phyloP scores from a whole-genome alignment of 106 monocot genomes.

The Acorus calamus region DNA sequence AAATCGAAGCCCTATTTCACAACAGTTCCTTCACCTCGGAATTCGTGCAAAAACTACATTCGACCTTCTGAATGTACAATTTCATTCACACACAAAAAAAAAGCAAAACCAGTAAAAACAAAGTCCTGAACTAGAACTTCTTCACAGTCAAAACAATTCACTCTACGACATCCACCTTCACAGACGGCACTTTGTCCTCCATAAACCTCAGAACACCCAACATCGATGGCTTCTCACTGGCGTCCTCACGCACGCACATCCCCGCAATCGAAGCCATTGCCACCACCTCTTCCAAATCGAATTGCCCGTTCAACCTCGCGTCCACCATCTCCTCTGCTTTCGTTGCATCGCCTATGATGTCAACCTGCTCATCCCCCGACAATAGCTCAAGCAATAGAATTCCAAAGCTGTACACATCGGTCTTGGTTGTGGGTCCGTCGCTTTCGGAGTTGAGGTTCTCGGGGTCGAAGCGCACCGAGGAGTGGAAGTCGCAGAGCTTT shows the following conservation, averaged over 20 bases:
- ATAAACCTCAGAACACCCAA: conserved; percentile 42
- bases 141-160: no score
- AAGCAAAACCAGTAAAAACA: no score
- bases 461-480: no score
- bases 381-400: conserved; percentile 56
- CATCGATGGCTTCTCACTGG: conserved; percentile 74
- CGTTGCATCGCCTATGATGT: conserved; percentile 3
- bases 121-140: no score
- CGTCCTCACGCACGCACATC: conserved; percentile 48
- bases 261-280: conserved; percentile 37
- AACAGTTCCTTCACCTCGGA: no score
- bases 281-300: conserved; percentile 36
- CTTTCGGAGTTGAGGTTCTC: no score
- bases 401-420: conserved; percentile 77
- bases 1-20: no score
- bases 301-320: conserved; percentile 23
- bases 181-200: conserved; percentile 19
- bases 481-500: no score
- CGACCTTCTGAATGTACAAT: no score
- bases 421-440: conserved; percentile 9
- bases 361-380: conserved; percentile 26
- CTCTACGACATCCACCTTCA: background rate
- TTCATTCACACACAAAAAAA: no score
- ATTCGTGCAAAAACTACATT: no score
- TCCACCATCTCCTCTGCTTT: conserved; percentile 35